Percentiles rank a stretch among this genome's conserved stretches.
Evolutionary conservation across 116 monocot genomes (phyloP).

Genomic region (Dioscorea cayenensis): DNA sequence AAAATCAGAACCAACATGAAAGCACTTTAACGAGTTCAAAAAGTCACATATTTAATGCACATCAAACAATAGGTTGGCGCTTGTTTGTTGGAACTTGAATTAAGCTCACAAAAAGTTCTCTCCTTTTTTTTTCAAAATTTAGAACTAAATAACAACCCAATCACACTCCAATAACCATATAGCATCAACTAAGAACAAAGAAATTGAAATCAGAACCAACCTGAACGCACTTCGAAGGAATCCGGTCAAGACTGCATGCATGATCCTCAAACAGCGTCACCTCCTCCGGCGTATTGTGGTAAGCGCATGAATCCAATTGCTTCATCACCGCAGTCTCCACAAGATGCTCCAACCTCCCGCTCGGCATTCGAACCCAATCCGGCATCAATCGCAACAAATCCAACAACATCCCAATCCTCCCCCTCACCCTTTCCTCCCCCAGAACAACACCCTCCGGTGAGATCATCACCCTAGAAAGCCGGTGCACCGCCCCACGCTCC

Average conservation of each 20-base stretch:
- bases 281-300: slow-evolving; percentile 57
- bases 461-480: slow-evolving; percentile 38
- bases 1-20: no score
- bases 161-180: not conserved
- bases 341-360: slow-evolving; percentile 47
- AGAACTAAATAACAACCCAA: no score
- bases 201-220: slow-evolving; percentile 14
- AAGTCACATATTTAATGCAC: no score
- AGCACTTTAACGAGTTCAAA: not conserved
- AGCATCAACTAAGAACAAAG: not conserved
- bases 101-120: no score
- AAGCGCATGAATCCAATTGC: slow-evolving; percentile 45
- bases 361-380: slow-evolving; percentile 31
- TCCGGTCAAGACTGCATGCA: slow-evolving; percentile 36
- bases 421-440: slow-evolving; percentile 12
- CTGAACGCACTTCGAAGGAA: slow-evolving; percentile 63
- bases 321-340: slow-evolving; percentile 45
- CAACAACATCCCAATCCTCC: slow-evolving; percentile 42
- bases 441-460: slow-evolving; percentile 24
- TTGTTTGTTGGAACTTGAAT: no score
- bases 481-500: slow-evolving; percentile 32
- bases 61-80: no score
- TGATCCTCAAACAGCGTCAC: slow-evolving; percentile 57
- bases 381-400: slow-evolving; percentile 49
- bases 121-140: no score